Evolutionary conservation across 371 early-diverging fungal species (phyloP).

Genomic region (Coemansia linderi): DNA sequence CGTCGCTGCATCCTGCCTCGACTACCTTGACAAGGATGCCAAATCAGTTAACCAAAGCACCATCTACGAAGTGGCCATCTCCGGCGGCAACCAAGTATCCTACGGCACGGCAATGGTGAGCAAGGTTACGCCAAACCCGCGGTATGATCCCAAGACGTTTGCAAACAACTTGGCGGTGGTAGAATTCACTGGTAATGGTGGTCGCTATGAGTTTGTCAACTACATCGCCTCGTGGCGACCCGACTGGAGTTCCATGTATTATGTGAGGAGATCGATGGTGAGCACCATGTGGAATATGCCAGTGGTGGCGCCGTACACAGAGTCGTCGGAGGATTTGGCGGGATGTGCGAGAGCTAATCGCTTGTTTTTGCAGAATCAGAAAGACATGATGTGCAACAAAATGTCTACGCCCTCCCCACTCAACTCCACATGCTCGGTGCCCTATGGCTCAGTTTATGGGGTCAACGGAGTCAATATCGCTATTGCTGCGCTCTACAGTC

Average conservation of each 20-base stretch:
- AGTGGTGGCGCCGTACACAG: background rate
- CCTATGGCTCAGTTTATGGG: conserved; percentile 37
- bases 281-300: conserved; percentile 24
- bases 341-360: conserved; percentile 20
- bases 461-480: conserved; percentile 22
- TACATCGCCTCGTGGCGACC: conserved; percentile 47
- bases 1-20: conserved; percentile 39
- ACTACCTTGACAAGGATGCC: conserved; percentile 19
- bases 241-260: conserved; percentile 34
- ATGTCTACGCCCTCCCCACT: conserved; percentile 13
- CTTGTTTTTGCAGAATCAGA: conserved; percentile 25
- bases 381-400: conserved; percentile 42
- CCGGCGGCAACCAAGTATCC: conserved; percentile 16
- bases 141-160: conserved; percentile 38
- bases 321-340: background rate
- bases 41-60: conserved; percentile 20
- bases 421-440: conserved; percentile 25
- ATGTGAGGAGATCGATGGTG: conserved; percentile 26
- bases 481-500: conserved; percentile 39
- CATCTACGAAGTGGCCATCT: conserved; percentile 27
- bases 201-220: conserved; percentile 28
- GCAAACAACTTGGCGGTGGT: conserved; percentile 45
- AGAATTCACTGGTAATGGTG: conserved; percentile 23
- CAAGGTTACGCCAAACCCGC: conserved; percentile 25
- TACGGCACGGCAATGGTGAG: conserved; percentile 27